Evolutionary conservation across 2,329 filamentous ascomycete species (phyloP), one percentile per base, ranked within the genome.

Genomic region (Colletotrichum sp.): DNA sequence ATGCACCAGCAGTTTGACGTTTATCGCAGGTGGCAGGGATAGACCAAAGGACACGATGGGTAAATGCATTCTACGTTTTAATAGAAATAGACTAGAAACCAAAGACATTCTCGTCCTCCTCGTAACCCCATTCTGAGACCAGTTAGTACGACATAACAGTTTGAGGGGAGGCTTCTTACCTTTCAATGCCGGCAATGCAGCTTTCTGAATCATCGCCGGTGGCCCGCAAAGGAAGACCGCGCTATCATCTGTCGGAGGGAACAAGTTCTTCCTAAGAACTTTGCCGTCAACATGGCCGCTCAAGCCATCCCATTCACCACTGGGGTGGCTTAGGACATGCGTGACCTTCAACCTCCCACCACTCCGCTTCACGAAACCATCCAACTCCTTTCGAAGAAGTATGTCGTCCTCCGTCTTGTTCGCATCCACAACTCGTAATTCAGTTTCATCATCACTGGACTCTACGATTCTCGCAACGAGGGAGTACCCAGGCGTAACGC

Each of bases 401-500:
- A 90, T 89, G 61, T 90, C 88, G 6, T 79, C 80, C 77, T 90
- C 86, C 5, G 80, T 82, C 76, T 87, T 88, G 71, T 90, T 90
- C 2, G 86, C 89, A 76, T 90, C 87, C 4, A 90, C 80, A 1
- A 88, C 84, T 5, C 83, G 79, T 8, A 89, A 80, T 61, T 87
- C 75, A 0, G 85, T 87, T 66, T 80, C 74, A 39, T 88, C 86
- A 8, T 79, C 80, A 3, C 80, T 59, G 0, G 78, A 79, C 11
- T 61, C 57, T 19, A 88, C 76, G 7, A 89, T 85, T 2, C 86
- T 84, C 2, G 85, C 85, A 30, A 90, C 85, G 3, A 91, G 82
- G 5, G 88, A 84, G 77, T 89, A 91, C 1, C 88, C 89, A 0
- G 89, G 88, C 0, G 89, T 91, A 15, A 91, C 85, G 0, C 89